Base-by-base conservation (phyloP, 495 filamentous ascomycete species). In the Cercophora newfieldiana region DNA sequence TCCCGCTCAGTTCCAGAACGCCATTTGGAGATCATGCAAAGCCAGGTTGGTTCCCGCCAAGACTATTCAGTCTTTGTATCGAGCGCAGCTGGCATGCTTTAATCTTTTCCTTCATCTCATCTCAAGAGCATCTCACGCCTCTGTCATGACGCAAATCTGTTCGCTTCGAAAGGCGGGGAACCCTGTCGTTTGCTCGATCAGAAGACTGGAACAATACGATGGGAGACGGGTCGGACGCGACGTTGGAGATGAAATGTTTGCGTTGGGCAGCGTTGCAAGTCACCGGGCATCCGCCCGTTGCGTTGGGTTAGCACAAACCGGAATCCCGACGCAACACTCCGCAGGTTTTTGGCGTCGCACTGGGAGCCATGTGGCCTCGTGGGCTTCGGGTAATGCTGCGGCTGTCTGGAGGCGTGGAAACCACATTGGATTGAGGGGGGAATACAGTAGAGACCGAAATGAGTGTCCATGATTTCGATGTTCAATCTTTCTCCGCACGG, bases 391-490 rank as follows among this genome's bases (percentile, higher is more conserved):
- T 2, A 2, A 5, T 44, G 37, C 18, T 44, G 37, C 37, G 37
- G 37, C 37, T 2, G 37, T 14, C 4, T 44, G 30, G 12, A 8
- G 37, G 12, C 12, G 12, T 44, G 37, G 37, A 44, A 44, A 44
- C 37, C 37, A 44, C 18, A 16, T 44, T 14, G 37, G 37, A 44
- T 44, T 44, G 37, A 44, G 37, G 37, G 37, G 18, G 37, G 37
- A 44, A 44, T 44, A 44, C 37, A 51, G 61, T 63, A 54, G 48
- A 24, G 61, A 55, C 47, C 49, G 61, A 63, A 63, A 54, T 44
- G 37, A 8, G 37, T 16, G 37, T 63, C 61, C 37, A 63, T 12
- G 44, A 28, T 63, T 63, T 54, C 26, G 19, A 53, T 59, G 56
- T 59, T n/a, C 7, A 59, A 33, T 19, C 25, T 12, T 21, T 56